Percentiles rank a stretch among this genome's conserved stretches.
phyloP scores from a whole-genome alignment of 768 basidiomycete species.

The Cyclocybe cylindracea region DNA sequence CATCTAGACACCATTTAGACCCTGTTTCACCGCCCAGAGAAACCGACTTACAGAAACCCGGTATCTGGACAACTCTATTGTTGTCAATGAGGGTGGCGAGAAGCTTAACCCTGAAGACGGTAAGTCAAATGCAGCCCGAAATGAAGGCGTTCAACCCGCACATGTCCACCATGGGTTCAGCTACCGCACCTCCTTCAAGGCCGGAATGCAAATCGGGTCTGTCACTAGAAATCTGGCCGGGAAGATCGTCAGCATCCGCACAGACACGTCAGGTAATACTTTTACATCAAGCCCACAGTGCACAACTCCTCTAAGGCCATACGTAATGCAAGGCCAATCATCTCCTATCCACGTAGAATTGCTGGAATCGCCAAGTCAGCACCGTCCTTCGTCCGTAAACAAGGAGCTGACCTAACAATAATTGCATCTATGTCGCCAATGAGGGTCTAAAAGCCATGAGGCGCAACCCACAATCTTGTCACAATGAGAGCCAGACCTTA shows the following conservation, averaged over 20 bases:
- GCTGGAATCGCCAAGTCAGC: conserved; percentile 33
- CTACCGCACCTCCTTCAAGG: conserved; percentile 85
- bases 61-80: conserved; percentile 63
- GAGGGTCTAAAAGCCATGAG: conserved; percentile 47
- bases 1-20: conserved; percentile 46
- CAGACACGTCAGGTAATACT: background rate
- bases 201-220: conserved; percentile 91
- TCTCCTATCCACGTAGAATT: conserved; percentile 98
- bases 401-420: conserved; percentile 64
- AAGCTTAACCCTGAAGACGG: conserved; percentile 63
- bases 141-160: conserved; percentile 29
- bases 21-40: background rate
- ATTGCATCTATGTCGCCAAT: conserved; percentile 92
- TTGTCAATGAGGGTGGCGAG: conserved; percentile 69
- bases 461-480: background rate
- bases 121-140: background rate
- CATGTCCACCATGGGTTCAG: conserved; percentile 95
- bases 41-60: conserved; percentile 74
- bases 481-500: conserved; percentile 50
- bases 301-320: conserved; percentile 92
- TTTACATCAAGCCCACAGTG: conserved; percentile 78
- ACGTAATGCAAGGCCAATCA: conserved; percentile 89
- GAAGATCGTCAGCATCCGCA: background rate
- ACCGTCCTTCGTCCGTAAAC: background rate
- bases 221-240: conserved; percentile 61